phyloP scores from a whole-genome alignment of 495 filamentous ascomycete species.

The Aspergillus baeticus region DNA sequence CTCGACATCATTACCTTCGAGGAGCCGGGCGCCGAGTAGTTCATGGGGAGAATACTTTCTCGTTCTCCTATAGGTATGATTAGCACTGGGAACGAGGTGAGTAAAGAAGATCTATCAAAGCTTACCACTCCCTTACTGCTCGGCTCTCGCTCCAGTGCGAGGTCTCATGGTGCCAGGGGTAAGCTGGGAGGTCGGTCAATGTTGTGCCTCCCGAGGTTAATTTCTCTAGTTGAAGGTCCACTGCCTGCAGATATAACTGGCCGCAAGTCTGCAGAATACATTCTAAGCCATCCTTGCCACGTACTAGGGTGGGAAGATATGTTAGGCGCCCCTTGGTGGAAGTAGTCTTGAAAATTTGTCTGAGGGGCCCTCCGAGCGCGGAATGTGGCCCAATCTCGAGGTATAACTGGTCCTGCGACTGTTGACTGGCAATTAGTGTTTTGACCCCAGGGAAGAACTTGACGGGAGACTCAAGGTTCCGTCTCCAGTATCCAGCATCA shows the following conservation, averaged over 20 bases:
- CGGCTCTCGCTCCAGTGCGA: slow-evolving; percentile 46
- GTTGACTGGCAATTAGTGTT: slow-evolving; percentile 16
- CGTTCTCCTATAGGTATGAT: slow-evolving; percentile 20
- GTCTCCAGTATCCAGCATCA: slow-evolving; percentile 39
- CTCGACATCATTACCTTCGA: slow-evolving; percentile 34
- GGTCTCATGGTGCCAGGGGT: slow-evolving; percentile 48
- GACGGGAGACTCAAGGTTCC: slow-evolving; percentile 33
- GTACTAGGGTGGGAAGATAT: slow-evolving; percentile 4
- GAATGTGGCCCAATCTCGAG: slow-evolving; percentile 19
- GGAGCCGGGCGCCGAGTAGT: slow-evolving; percentile 38
- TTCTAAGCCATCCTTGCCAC: slow-evolving; percentile 6
- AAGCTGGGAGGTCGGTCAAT: slow-evolving; percentile 41
- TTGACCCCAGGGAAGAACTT: slow-evolving; percentile 32
- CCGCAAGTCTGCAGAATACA: slow-evolving; percentile 15
- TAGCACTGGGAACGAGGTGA: neutral
- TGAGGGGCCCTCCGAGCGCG: slow-evolving; percentile 5
- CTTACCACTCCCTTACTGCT: slow-evolving; percentile 34
- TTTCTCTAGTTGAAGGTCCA: slow-evolving; percentile 20
- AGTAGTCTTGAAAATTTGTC: slow-evolving; percentile 3
- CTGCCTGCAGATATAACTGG: slow-evolving; percentile 23
- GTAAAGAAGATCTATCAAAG: too few relatives aligned
- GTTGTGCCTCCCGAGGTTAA: slow-evolving; percentile 28
- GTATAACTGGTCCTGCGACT: slow-evolving; percentile 6
- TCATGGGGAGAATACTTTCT: slow-evolving; percentile 40
- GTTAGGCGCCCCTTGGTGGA: neutral